Evolutionary conservation across 345 rosid species (phyloP).

Genomic region (Euphorbia pulcherrima): DNA sequence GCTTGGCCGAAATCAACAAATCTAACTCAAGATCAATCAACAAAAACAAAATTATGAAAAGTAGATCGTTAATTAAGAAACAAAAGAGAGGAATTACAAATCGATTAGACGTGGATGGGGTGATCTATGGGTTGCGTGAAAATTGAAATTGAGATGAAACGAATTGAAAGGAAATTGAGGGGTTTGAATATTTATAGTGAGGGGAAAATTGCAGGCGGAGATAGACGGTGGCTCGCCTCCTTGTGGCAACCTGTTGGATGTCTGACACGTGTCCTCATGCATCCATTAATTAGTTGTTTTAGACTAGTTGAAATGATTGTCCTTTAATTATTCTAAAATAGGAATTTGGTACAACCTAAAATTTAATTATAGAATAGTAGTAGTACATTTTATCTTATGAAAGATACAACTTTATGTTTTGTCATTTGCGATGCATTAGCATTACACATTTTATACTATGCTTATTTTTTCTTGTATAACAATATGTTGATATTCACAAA

Average conservation of each 20-base stretch:
- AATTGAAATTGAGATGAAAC: not conserved
- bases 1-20: too few species aligned
- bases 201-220: not conserved
- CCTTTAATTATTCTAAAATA: too few species aligned
- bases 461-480: too few species aligned
- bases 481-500: too few species aligned
- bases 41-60: not conserved
- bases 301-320: too few species aligned
- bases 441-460: too few species aligned
- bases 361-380: too few species aligned
- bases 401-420: too few species aligned
- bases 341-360: too few species aligned
- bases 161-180: not conserved
- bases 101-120: constrained; percentile 13
- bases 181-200: not conserved
- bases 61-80: not conserved
- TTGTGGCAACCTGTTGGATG: not conserved
- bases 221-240: not conserved
- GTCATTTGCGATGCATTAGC: too few species aligned
- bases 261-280: not conserved
- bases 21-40: constrained; percentile 14
- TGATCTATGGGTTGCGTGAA: constrained; percentile 34
- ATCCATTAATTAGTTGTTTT: too few species aligned
- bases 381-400: too few species aligned
- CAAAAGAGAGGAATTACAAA: constrained; percentile 39